These are phyloP conservation scores for Moesziomyces parantarcticus DNA, from an alignment of 1,284 basidiomycete genomes.

Conservation along the genomic window DNA sequence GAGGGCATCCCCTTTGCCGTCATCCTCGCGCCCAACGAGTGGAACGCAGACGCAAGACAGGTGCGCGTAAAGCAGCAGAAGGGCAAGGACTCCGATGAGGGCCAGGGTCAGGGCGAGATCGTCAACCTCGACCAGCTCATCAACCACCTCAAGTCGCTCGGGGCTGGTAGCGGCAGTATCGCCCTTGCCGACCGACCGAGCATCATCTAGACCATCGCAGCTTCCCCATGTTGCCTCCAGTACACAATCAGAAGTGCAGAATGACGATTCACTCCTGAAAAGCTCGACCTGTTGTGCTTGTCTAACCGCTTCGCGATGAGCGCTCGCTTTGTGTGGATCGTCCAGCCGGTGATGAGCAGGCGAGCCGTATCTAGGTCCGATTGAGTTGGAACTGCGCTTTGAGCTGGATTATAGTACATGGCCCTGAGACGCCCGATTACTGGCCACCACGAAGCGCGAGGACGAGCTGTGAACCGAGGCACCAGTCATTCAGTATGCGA, in stretches of 20 bases:
- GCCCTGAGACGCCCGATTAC: not conserved
- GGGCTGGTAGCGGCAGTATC: constrained; percentile 21
- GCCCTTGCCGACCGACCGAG: constrained; percentile 23
- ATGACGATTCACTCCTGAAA: too few relatives aligned
- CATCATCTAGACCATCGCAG: constrained; percentile 16
- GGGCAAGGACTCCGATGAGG: constrained; percentile 73
- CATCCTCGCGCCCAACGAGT: constrained; percentile 87
- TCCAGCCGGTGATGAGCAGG: too few relatives aligned
- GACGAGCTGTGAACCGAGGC: constrained; percentile 48
- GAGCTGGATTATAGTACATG: constrained; percentile 13
- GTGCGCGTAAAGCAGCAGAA: constrained; percentile 93
- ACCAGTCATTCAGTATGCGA: not conserved
- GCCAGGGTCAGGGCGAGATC: constrained; percentile 76
- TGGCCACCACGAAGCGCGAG: constrained; percentile 59
- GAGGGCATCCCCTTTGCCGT: constrained; percentile 92
- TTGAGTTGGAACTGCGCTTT: too few relatives aligned
- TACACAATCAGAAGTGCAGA: not conserved
- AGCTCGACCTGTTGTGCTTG: too few relatives aligned
- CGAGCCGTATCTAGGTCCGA: too few relatives aligned
- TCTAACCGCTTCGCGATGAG: too few relatives aligned
- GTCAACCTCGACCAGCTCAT: constrained; percentile 73
- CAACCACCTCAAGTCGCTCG: constrained; percentile 72
- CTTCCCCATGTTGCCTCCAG: not conserved
- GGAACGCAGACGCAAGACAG: constrained; percentile 71
- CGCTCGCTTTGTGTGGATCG: too few relatives aligned